phyloP scores from a whole-genome alignment of 805 yeast genomes.

The Nakazawaea siamensis region DNA sequence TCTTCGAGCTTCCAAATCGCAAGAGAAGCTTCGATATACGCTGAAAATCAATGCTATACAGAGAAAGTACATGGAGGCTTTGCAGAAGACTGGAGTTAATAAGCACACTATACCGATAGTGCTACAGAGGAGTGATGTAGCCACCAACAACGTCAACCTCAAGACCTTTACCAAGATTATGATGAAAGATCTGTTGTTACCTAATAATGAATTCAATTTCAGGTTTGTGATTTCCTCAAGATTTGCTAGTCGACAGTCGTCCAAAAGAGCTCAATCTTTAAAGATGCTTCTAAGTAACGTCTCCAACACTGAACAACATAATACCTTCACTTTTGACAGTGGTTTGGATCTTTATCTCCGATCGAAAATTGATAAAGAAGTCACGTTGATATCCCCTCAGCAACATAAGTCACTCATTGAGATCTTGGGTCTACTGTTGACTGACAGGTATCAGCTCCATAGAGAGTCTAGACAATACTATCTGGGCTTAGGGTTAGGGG shows the following conservation, averaged over 20 bases:
- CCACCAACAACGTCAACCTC: conserved; percentile 4
- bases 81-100: conserved; percentile 1
- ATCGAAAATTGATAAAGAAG: not conserved
- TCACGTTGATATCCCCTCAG: not conserved
- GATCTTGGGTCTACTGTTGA: not conserved
- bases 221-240: too few relatives aligned
- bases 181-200: conserved; percentile 3
- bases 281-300: conserved; percentile 6
- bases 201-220: not conserved
- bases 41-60: not conserved
- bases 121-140: conserved; percentile 6
- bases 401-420: conserved; percentile 1
- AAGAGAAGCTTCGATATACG: not conserved
- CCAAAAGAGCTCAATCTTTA: too few relatives aligned
- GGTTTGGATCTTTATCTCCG: conserved; percentile 1
- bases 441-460: not conserved
- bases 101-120: conserved; percentile 8
- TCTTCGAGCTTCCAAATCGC: conserved; percentile 2
- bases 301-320: too few relatives aligned
- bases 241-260: too few relatives aligned
- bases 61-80: conserved; percentile 5
- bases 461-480: conserved; percentile 4
- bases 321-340: too few relatives aligned
- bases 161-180: conserved; percentile 3
- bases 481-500: conserved; percentile 1